Evolutionary conservation across 2,329 filamentous ascomycete species (phyloP).

Genomic region (Aspergillus tanneri): DNA sequence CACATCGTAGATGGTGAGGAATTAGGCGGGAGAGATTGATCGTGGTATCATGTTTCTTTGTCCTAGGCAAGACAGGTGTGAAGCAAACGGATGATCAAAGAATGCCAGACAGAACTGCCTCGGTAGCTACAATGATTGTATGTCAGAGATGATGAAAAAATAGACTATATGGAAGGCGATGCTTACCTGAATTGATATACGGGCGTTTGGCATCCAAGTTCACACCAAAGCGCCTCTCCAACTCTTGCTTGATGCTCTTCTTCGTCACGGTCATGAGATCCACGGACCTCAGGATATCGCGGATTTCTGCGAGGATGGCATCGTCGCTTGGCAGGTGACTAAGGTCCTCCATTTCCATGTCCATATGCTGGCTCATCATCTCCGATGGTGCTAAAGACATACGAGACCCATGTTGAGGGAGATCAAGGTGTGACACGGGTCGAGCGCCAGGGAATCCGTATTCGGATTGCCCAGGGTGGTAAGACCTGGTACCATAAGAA

Average conservation of each 20-base stretch:
- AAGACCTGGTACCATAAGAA: constrained; percentile 87
- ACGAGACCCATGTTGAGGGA: constrained; percentile 60
- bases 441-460: constrained; percentile 67
- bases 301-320: constrained; percentile 85
- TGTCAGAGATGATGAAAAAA: constrained; percentile 28
- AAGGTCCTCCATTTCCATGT: constrained; percentile 74
- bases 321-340: constrained; percentile 81
- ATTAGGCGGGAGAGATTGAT: no score
- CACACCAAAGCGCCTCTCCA: constrained; percentile 87
- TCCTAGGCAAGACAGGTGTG: neutral
- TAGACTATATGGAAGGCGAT: constrained; percentile 3
- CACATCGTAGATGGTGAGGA: no score
- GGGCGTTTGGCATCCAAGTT: constrained; percentile 81
- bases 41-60: no score
- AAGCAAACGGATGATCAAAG: constrained; percentile 49
- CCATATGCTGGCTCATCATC: constrained; percentile 62
- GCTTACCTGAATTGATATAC: constrained; percentile 88
- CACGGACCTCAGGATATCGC: constrained; percentile 85
- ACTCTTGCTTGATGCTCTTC: constrained; percentile 92
- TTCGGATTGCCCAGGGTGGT: constrained; percentile 63
- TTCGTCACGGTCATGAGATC: constrained; percentile 98
- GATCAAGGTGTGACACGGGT: constrained; percentile 60
- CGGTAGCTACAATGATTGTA: constrained; percentile 57
- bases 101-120: constrained; percentile 75
- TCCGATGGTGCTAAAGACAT: constrained; percentile 80